phyloP scores from a whole-genome alignment of 805 yeast species.

The Candida anglica region DNA sequence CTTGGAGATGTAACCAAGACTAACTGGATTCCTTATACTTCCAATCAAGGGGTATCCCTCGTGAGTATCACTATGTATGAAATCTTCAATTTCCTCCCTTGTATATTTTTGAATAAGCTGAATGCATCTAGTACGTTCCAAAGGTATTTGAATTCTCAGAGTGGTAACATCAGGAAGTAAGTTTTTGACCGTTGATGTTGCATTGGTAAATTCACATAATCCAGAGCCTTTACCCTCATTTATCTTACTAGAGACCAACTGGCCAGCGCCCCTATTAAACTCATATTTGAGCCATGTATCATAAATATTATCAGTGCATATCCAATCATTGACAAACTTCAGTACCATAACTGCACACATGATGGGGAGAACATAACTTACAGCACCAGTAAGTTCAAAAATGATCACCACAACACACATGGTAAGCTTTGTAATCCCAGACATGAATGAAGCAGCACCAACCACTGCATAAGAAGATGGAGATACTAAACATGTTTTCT shows the following conservation, averaged over 20 bases:
- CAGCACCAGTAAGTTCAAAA: constrained; percentile 83
- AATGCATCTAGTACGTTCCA: constrained; percentile 22
- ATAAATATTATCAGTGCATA: constrained; percentile 58
- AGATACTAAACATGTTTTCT: constrained; percentile 56
- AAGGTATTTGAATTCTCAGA: constrained; percentile 27
- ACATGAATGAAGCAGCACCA: constrained; percentile 79
- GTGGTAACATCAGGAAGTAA: constrained; percentile 30
- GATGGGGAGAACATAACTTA: constrained; percentile 77
- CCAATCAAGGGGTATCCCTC: constrained; percentile 40
- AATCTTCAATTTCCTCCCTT: constrained; percentile 6
- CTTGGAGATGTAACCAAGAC: constrained; percentile 27
- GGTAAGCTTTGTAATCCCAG: constrained; percentile 79
- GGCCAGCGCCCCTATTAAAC: constrained; percentile 19
- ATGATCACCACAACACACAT: constrained; percentile 76
- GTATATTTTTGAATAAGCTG: constrained; percentile 22
- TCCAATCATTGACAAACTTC: constrained; percentile 65
- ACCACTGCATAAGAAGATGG: constrained; percentile 88
- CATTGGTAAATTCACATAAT: constrained; percentile 25
- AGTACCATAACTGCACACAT: constrained; percentile 80
- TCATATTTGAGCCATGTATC: constrained; percentile 40
- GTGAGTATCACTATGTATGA: constrained; percentile 28
- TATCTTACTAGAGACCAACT: constrained; percentile 1
- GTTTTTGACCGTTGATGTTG: constrained; percentile 22
- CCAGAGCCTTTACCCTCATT: constrained; percentile 40
- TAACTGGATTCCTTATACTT: constrained; percentile 18